Conservation (phyloP, 495 filamentous ascomycete genomes). For the Ascobolus immersus region DNA sequence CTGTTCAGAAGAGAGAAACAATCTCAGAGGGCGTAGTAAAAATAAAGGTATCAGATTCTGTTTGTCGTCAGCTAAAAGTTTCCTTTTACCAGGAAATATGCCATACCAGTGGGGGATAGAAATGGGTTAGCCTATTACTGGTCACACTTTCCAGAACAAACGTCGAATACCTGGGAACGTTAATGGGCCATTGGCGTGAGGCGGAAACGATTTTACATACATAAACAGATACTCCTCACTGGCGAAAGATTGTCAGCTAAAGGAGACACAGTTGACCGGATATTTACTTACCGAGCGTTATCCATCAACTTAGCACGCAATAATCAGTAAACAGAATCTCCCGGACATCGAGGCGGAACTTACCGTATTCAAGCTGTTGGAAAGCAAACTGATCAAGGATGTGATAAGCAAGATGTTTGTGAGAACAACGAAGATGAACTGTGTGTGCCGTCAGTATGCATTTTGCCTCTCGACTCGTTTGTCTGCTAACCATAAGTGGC, state of each 20-base stretch:
- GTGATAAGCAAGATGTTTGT: constrained; percentile 83
- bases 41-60: constrained; percentile 67
- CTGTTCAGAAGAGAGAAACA: constrained; percentile 44
- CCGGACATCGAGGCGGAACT: constrained; percentile 15
- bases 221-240: constrained; percentile 76
- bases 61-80: constrained; percentile 16
- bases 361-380: constrained; percentile 69
- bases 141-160: constrained; percentile 29
- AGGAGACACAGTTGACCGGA: not conserved
- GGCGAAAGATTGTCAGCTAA: constrained; percentile 5
- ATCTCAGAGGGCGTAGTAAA: constrained; percentile 56
- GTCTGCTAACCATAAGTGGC: constrained; percentile 34
- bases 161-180: constrained; percentile 47
- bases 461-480: not conserved
- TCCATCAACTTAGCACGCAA: constrained; percentile 14
- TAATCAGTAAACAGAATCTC: constrained; percentile 5
- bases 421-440: constrained; percentile 54
- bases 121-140: constrained; percentile 56
- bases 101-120: constrained; percentile 36
- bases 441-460: not conserved
- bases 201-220: constrained; percentile 17
- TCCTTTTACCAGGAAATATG: constrained; percentile 6
- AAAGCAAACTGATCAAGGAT: constrained; percentile 72
- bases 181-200: constrained; percentile 54
- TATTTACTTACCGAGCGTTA: constrained; percentile 13